Evolutionary conservation across 345 rosid species (phyloP).

Genomic region (Citropsis articulata): DNA sequence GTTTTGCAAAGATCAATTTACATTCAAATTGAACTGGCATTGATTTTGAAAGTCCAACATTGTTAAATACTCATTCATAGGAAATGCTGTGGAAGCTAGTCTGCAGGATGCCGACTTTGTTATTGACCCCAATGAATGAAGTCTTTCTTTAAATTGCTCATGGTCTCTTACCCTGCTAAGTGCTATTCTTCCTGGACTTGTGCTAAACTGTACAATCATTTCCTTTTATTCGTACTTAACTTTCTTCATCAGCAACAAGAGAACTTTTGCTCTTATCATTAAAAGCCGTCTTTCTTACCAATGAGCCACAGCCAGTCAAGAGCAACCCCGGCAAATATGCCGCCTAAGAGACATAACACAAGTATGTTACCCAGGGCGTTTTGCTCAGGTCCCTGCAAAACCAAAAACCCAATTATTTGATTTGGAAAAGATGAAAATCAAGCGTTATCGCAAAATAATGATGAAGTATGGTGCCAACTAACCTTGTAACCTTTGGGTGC

Average conservation of each 20-base stretch:
- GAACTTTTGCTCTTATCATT: background rate
- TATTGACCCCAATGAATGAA: background rate
- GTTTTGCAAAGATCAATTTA: background rate
- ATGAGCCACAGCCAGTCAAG: slow-evolving; percentile 90
- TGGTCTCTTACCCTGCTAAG: no score
- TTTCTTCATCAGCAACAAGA: background rate
- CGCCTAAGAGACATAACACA: slow-evolving; percentile 57
- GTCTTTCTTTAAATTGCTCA: background rate
- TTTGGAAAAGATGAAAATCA: background rate
- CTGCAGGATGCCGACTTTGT: background rate
- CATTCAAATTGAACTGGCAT: background rate
- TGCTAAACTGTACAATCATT: no score
- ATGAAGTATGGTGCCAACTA: slow-evolving; percentile 7
- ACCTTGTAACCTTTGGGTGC: slow-evolving; percentile 96
- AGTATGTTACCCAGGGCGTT: slow-evolving; percentile 88
- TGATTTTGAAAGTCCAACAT: background rate
- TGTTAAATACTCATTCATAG: background rate
- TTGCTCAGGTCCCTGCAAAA: slow-evolving; percentile 82
- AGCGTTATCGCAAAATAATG: background rate
- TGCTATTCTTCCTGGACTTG: no score
- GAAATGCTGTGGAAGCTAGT: background rate
- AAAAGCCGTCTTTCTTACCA: slow-evolving; percentile 48
- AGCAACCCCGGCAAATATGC: slow-evolving; percentile 66
- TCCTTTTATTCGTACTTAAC: background rate
- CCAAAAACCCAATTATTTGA: background rate